phyloP scores from a whole-genome alignment of 306 rosid genomes.

The Cucurbita moschata region DNA sequence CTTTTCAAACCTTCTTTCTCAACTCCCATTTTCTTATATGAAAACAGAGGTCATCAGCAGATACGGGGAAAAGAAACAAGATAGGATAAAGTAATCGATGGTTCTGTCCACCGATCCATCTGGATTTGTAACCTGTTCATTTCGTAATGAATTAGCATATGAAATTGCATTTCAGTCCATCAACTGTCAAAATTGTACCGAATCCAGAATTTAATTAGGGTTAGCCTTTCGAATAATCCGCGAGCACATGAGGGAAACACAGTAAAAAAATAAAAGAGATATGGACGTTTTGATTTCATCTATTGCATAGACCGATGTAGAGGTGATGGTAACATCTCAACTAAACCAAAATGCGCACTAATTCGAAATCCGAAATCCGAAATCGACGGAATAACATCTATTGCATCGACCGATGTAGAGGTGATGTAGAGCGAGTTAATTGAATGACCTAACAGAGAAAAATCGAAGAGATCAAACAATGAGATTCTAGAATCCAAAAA shows the following conservation, averaged over 20 bases:
- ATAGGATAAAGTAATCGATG: slow-evolving; percentile 5
- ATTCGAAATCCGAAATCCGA: background rate
- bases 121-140: slow-evolving; percentile 2
- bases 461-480: background rate
- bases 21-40: slow-evolving; percentile 44
- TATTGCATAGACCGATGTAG: background rate
- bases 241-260: background rate
- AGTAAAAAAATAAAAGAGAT: background rate
- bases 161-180: background rate
- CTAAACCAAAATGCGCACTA: background rate
- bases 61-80: slow-evolving; percentile 4
- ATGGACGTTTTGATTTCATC: background rate
- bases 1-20: slow-evolving; percentile 54
- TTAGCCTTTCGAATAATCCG: background rate
- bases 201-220: background rate
- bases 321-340: background rate
- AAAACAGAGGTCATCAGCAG: slow-evolving; percentile 19
- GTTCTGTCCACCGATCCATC: slow-evolving; percentile 16
- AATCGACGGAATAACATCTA: background rate
- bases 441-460: background rate
- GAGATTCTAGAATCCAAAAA: slow-evolving; percentile 4
- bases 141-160: slow-evolving; percentile 1
- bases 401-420: no score
- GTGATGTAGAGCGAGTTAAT: background rate
- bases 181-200: background rate